Evolutionary conservation across 2,329 filamentous ascomycete genomes (phyloP).

Genomic region (Trichoderma citrinoviride): DNA sequence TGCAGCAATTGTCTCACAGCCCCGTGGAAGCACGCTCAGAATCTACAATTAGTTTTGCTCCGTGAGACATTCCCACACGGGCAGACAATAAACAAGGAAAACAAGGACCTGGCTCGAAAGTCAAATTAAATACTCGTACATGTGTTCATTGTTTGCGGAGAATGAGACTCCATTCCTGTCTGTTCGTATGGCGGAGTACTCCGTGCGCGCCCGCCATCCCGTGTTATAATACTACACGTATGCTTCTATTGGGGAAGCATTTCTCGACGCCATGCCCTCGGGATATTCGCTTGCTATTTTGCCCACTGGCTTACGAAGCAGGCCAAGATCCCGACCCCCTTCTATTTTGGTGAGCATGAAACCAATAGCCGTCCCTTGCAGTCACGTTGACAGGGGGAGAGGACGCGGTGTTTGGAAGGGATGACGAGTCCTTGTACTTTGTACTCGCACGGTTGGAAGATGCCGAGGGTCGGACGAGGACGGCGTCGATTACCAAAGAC

Average conservation of each 20-base stretch:
- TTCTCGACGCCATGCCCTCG: background rate
- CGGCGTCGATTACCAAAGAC: background rate
- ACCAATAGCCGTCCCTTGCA: conserved; percentile 1
- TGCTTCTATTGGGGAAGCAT: background rate
- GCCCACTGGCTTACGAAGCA: background rate
- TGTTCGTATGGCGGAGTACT: background rate
- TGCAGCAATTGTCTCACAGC: background rate
- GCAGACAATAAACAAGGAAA: background rate
- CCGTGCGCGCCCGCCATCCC: background rate
- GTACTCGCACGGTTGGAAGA: too few species aligned
- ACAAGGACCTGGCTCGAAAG: background rate
- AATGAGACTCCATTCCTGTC: background rate
- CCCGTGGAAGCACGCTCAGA: background rate
- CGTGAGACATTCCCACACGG: too few species aligned
- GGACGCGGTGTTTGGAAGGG: background rate
- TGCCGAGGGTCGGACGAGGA: too few species aligned
- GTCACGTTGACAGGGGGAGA: background rate
- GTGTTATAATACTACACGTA: background rate
- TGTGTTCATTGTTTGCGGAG: background rate
- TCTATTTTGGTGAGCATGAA: conserved; percentile 15
- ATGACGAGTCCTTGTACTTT: background rate
- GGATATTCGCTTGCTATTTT: background rate
- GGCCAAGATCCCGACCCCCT: background rate
- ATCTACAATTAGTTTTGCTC: too few species aligned
- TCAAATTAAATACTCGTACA: background rate